These are phyloP conservation scores for Podaxis rugospora DNA, from an alignment of 768 basidiomycete genomes.

Conservation along the genomic window DNA sequence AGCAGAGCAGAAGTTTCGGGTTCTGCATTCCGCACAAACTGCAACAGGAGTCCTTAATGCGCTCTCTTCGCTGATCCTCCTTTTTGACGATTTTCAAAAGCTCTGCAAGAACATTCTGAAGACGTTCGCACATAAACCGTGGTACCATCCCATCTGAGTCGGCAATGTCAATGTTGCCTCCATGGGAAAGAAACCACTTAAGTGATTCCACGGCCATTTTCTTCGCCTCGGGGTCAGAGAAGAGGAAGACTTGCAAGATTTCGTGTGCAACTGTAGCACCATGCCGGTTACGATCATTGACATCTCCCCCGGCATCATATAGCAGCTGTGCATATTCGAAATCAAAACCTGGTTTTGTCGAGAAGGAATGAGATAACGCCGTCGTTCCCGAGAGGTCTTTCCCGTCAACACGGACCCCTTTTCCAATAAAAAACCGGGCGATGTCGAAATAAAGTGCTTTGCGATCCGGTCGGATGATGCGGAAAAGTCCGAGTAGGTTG, in stretches of 20 bases:
- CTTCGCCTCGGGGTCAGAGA: slow-evolving; percentile 16
- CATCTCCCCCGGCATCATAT: slow-evolving; percentile 36
- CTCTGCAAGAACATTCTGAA: slow-evolving; percentile 7
- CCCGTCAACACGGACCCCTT: slow-evolving; percentile 31
- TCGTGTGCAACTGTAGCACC: slow-evolving; percentile 36
- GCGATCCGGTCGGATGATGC: slow-evolving; percentile 19
- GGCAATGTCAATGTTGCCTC: slow-evolving; percentile 35
- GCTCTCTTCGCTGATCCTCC: slow-evolving; percentile 28
- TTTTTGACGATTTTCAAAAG: slow-evolving; percentile 19
- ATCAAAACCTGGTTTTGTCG: slow-evolving; percentile 37
- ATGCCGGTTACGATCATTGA: slow-evolving; percentile 36
- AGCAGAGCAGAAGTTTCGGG: slow-evolving; percentile 22
- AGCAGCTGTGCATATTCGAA: slow-evolving; percentile 38
- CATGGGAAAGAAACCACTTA: slow-evolving; percentile 36
- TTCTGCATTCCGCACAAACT: slow-evolving; percentile 29
- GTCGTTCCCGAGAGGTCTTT: slow-evolving; percentile 36
- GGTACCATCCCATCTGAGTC: slow-evolving; percentile 33
- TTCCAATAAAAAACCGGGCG: slow-evolving; percentile 28
- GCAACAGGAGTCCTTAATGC: slow-evolving; percentile 24
- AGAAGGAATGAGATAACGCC: slow-evolving; percentile 35
- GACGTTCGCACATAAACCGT: slow-evolving; percentile 17
- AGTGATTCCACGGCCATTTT: slow-evolving; percentile 23
- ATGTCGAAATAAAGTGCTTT: slow-evolving; percentile 24
- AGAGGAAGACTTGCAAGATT: slow-evolving; percentile 26
- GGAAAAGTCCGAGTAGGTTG: slow-evolving; percentile 30